phyloP scores from a whole-genome alignment of 208 protist genomes.

The Crithidia mellificae region DNA sequence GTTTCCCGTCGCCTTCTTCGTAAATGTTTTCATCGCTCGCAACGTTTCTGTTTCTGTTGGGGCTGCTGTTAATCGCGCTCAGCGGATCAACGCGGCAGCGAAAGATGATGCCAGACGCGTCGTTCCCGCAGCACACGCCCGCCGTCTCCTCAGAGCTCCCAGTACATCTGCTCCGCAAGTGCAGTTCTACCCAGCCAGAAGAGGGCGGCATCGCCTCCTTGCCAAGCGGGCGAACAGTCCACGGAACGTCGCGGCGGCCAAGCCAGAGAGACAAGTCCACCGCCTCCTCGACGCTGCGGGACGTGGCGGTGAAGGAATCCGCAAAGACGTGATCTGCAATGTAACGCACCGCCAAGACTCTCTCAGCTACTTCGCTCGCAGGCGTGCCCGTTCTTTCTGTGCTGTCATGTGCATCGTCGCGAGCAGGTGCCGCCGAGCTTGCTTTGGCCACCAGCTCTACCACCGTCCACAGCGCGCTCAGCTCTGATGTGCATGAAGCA shows the following conservation, averaged over 20 bases:
- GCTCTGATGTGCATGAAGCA: background rate
- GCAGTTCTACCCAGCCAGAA: slow-evolving; percentile 24
- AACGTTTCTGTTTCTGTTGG: background rate
- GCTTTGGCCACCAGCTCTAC: slow-evolving; percentile 3
- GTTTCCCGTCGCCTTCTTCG: background rate
- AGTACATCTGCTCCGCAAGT: too few species aligned
- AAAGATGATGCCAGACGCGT: background rate
- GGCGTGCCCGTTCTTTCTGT: background rate
- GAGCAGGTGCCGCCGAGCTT: background rate
- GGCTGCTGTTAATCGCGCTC: background rate
- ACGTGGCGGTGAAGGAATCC: background rate
- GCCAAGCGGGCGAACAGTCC: slow-evolving; percentile 21
- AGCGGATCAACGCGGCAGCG: slow-evolving; percentile 24
- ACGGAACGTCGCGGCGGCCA: slow-evolving; percentile 15
- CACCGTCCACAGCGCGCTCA: slow-evolving; percentile 28
- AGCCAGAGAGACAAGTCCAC: slow-evolving; percentile 10
- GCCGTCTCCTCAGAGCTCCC: background rate
- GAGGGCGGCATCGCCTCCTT: slow-evolving; percentile 17
- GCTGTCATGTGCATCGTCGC: background rate
- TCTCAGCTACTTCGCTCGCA: background rate
- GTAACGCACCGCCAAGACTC: background rate
- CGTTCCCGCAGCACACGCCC: background rate
- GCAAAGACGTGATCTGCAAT: background rate
- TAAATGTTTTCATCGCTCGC: too few species aligned
- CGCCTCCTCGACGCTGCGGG: background rate